These are phyloP conservation scores for Fragilaria crotonensis DNA, from an alignment of 108 stramenopile genomes.

Conservation along the genomic window DNA sequence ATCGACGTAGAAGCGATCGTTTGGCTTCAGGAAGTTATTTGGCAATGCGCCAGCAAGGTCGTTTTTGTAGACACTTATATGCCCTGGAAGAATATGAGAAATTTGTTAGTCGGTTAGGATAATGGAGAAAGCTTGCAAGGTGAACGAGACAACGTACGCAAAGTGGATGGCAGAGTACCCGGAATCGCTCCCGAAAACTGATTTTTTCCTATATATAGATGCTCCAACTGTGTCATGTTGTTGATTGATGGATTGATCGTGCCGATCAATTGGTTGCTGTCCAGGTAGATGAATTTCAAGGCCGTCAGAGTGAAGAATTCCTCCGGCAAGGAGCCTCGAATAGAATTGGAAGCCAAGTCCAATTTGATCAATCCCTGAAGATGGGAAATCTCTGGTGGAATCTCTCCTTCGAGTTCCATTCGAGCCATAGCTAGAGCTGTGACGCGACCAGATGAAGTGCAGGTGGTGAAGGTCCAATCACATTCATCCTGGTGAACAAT, in stretches of 20 bases:
- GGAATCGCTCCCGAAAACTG: constrained; percentile 14
- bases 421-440: background rate
- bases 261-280: constrained; percentile 24
- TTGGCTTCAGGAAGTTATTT: background rate
- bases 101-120: background rate
- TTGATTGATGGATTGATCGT: constrained; percentile 16
- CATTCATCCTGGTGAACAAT: background rate
- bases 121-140: background rate
- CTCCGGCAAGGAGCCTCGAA: background rate
- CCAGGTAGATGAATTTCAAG: constrained; percentile 14
- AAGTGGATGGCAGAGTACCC: background rate
- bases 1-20: constrained; percentile 25
- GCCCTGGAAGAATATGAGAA: background rate
- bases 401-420: background rate
- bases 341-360: background rate
- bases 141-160: background rate
- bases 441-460: background rate
- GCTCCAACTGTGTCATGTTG: constrained; percentile 3
- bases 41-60: background rate
- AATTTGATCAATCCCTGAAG: background rate
- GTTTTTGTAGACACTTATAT: background rate
- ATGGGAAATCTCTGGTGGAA: background rate
- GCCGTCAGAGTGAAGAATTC: background rate
- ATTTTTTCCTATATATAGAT: constrained; percentile 19
- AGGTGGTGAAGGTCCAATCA: background rate